Base-by-base conservation (phyloP, 805 yeast genomes). In the Wickerhamomyces ciferrii region DNA sequence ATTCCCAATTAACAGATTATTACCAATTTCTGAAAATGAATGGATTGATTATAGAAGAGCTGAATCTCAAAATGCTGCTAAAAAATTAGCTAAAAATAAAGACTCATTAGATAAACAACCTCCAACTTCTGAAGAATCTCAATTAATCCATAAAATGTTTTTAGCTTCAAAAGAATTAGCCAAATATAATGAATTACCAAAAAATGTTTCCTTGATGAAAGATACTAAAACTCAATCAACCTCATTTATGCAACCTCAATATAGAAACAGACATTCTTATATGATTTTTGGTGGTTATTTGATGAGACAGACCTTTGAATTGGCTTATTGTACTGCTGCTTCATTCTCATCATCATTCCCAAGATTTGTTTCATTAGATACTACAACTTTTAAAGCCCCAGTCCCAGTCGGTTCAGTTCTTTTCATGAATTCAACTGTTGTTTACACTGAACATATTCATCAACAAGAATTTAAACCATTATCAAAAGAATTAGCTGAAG, bases 231-330 rank as follows among this genome's bases (percentile, higher is more conserved):
- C 87, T 44, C 71, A 77, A 44, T 85, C 96, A 11, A 87, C 96
- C 7, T 76, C 84, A 58, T 82, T 90, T 66, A 92, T 91, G 92
- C 97, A 91, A 67, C 97, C 97, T 2, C 97, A 91, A 69, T 91
- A 90, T 69, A 80, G 97, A 68, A 91, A 91, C 71, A 79, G 96
- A 63, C 96, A 91, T 63, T 86, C 95, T 4, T 88, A 85, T 67
- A 89, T 90, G 88, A 87, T 91, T 41, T 91, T 91, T 65, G 98
- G 98, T 56, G 98, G 98, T 25, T 91, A 91, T 60, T 70, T 91
- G 59, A 77, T 91, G 72, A 81, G 97, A 65, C 96, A 90, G 67
- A 81, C 96, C 2, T 91, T 91, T 63, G 98, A 91, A 64, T 77
- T 91, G 58, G 97, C 96, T 1, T 91, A 90, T 62, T 89, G 96